Conservation (phyloP, 805 yeast genomes). For the Saturnispora besseyi region DNA sequence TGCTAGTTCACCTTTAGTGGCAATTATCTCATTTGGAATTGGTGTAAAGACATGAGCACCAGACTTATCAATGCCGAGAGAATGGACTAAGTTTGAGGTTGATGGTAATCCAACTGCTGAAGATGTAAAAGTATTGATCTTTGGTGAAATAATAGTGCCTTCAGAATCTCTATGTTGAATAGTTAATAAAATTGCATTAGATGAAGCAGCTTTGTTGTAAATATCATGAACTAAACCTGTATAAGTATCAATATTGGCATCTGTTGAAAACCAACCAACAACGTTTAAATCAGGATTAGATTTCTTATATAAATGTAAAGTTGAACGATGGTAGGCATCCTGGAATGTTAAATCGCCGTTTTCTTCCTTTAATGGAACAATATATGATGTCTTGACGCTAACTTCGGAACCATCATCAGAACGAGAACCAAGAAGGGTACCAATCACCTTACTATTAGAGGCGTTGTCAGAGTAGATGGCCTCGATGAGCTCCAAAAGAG, state of each 20-base stretch:
- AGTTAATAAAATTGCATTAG: slow-evolving; percentile 71
- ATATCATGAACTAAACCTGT: slow-evolving; percentile 76
- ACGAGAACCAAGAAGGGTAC: slow-evolving; percentile 72
- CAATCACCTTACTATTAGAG: slow-evolving; percentile 55
- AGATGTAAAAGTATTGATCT: slow-evolving; percentile 62
- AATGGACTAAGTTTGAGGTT: slow-evolving; percentile 29
- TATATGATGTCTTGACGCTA: slow-evolving; percentile 65
- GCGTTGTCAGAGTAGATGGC: slow-evolving; percentile 51
- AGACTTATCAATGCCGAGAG: slow-evolving; percentile 32
- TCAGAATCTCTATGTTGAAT: slow-evolving; percentile 46
- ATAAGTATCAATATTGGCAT: slow-evolving; percentile 53
- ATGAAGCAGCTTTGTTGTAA: slow-evolving; percentile 59
- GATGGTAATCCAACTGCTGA: slow-evolving; percentile 57
- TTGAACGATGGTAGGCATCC: slow-evolving; percentile 62
- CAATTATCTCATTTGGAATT: slow-evolving; percentile 54
- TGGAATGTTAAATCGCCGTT: slow-evolving; percentile 72
- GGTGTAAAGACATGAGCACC: slow-evolving; percentile 64
- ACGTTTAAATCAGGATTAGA: slow-evolving; percentile 72
- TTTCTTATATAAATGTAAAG: slow-evolving; percentile 63
- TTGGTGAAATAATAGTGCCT: slow-evolving; percentile 45
- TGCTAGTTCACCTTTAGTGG: slow-evolving; percentile 50
- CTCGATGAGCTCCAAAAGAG: slow-evolving; percentile 69
- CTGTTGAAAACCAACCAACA: slow-evolving; percentile 76
- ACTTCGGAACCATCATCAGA: slow-evolving; percentile 75
- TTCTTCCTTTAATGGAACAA: slow-evolving; percentile 71